These are phyloP conservation scores for Vanrija sp. DNA, from an alignment of 1,284 basidiomycete species.

Conservation along the genomic window DNA sequence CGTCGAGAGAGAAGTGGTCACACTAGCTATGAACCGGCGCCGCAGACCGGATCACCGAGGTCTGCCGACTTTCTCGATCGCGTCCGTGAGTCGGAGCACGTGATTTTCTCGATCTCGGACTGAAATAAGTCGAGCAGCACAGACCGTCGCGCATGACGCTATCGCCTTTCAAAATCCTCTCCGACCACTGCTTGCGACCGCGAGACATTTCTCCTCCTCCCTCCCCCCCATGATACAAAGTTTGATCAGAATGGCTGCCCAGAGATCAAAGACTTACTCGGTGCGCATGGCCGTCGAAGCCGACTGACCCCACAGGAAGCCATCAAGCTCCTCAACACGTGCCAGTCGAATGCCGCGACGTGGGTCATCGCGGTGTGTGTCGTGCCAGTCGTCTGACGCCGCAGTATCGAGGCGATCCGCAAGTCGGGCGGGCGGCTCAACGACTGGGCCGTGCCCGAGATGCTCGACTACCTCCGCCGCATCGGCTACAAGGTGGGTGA, in stretches of 20 bases:
- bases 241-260: constrained; percentile 25
- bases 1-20: no score
- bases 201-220: neutral
- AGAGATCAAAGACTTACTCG: constrained; percentile 25
- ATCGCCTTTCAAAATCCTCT: no score
- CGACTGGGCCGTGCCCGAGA: constrained; percentile 76
- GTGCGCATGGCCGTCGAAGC: constrained; percentile 11
- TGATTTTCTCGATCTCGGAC: no score
- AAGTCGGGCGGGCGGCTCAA: constrained; percentile 68
- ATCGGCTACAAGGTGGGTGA: constrained; percentile 77
- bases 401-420: constrained; percentile 69
- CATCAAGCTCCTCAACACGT: constrained; percentile 78
- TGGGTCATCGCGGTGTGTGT: constrained; percentile 19
- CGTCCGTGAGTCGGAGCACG: no score
- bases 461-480: constrained; percentile 80
- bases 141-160: no score
- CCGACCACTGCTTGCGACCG: no score
- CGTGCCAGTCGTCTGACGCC: neutral
- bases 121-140: no score
- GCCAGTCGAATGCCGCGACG: constrained; percentile 90
- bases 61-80: no score
- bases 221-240: constrained; percentile 23
- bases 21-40: no score
- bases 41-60: no score
- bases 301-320: constrained; percentile 57